phyloP scores from a whole-genome alignment of 805 yeast species.

The Starmerella potacharoeniae region DNA sequence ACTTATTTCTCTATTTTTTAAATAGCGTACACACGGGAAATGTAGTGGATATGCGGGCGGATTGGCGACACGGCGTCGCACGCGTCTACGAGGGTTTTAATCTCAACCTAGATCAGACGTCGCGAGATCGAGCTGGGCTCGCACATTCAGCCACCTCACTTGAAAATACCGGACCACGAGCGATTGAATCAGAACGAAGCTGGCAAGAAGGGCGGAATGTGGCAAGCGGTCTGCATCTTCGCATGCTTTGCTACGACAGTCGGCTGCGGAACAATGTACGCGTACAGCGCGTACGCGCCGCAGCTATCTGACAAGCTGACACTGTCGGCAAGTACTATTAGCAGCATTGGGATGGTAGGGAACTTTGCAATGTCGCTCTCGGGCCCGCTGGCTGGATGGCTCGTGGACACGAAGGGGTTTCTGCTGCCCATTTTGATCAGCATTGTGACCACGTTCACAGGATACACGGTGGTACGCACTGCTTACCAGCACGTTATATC shows the following conservation, averaged over 20 bases:
- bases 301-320: slow-evolving; percentile 51
- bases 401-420: slow-evolving; percentile 56
- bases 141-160: neutral
- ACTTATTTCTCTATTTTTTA: too few relatives aligned
- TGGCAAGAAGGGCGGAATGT: slow-evolving; percentile 8
- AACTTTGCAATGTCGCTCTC: slow-evolving; percentile 50
- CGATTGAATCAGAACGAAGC: neutral
- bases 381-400: slow-evolving; percentile 57
- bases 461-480: slow-evolving; percentile 44
- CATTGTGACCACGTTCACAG: slow-evolving; percentile 37
- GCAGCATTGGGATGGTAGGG: slow-evolving; percentile 56
- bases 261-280: slow-evolving; percentile 53
- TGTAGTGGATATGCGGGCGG: too few relatives aligned
- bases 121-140: neutral
- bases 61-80: neutral
- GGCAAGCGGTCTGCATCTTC: slow-evolving; percentile 17
- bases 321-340: slow-evolving; percentile 51
- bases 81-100: slow-evolving; percentile 2
- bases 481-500: slow-evolving; percentile 37
- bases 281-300: slow-evolving; percentile 69
- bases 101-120: neutral
- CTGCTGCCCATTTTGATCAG: slow-evolving; percentile 42
- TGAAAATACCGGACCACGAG: neutral
- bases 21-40: too few relatives aligned
- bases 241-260: slow-evolving; percentile 24